Conservation (phyloP, 805 yeast genomes). For the Brettanomyces sp. region DNA sequence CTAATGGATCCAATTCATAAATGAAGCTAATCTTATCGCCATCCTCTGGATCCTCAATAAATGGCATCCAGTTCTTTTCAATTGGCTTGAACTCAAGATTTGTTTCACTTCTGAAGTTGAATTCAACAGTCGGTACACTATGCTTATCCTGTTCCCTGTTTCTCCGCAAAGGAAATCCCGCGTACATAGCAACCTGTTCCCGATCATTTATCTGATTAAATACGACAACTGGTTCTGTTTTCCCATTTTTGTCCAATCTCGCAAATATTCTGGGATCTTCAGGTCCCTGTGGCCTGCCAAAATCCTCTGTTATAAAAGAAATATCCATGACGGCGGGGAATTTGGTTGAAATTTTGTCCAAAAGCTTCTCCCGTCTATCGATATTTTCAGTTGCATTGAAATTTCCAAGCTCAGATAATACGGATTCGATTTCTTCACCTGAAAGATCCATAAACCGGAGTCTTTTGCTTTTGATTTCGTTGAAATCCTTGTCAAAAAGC, state of each 20-base stretch:
- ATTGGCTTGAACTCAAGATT: conserved; percentile 14
- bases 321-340: conserved; percentile 24
- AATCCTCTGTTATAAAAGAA: conserved; percentile 18
- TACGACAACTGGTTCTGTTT: conserved; percentile 37
- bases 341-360: conserved; percentile 20
- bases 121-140: conserved; percentile 10
- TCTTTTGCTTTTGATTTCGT: conserved; percentile 30
- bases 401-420: conserved; percentile 19
- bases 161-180: conserved; percentile 24
- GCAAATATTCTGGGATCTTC: conserved; percentile 40
- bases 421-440: conserved; percentile 21
- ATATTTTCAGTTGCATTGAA: conserved; percentile 15
- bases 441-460: conserved; percentile 24
- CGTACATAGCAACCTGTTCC: conserved; percentile 22
- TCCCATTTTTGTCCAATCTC: conserved; percentile 19
- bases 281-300: conserved; percentile 30
- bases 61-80: conserved; percentile 34
- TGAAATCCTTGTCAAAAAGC: conserved; percentile 36
- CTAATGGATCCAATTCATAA: conserved; percentile 25
- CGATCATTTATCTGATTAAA: conserved; percentile 27
- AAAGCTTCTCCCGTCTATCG: conserved; percentile 3
- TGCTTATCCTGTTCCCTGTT: conserved; percentile 15
- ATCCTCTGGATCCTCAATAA: conserved; percentile 20
- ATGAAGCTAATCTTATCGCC: conserved; percentile 22
- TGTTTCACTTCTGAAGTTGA: conserved; percentile 19